Base-by-base conservation (phyloP, 306 rosid species). In the Gastrolobium bilobum region DNA sequence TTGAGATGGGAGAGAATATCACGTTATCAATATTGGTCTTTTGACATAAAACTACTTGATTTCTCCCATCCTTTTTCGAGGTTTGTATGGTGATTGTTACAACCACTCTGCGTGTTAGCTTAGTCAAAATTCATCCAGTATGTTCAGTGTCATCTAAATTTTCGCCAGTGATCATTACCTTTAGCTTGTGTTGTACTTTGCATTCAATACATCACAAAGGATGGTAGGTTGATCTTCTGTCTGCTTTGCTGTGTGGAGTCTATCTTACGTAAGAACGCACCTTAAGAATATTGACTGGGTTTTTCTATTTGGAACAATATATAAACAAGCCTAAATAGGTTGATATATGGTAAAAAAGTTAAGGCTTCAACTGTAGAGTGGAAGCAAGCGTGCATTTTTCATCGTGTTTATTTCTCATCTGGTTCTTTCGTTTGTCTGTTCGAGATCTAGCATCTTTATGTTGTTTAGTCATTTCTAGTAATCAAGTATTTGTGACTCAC, bases 401-500 rank as follows among this genome's bases (percentile, higher is more conserved):
- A 40, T 62, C 53, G 2, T 40, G 52, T 40, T 64, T 63, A 20
- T 44, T 74, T 61, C 64, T 47, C 6, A 34, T 76, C 46, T 79
- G 40, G 51, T 54, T 62, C 53, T 69, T 54, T 20, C 62, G 33
- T 76, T 54, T 84, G 38, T 74, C 39, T 61, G 73, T 66, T 67
- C 69, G 52, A 70, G 59, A 63, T 79, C 40, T 64, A 50, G 42
- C 40, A 2, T 44, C 30, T 11, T 53, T 38, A 3, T 42, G 15
- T 4, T 71, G 29, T 58, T 65, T 51, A 15, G 68, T 75, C 72
- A 52, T 74, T 79, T 52, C 42, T 57, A 53, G 68, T 69, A 69
- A 73, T 40, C 58, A 73, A 57, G 39, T 35, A 68, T 82, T 70
- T 50, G 48, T 79, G 52, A 14, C 65, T 79, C 47, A 82, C 79